Percentiles rank a stretch among this genome's conserved stretches.
phyloP scores from a whole-genome alignment of 805 yeast genomes.

The Ogataea parapolymorpha region DNA sequence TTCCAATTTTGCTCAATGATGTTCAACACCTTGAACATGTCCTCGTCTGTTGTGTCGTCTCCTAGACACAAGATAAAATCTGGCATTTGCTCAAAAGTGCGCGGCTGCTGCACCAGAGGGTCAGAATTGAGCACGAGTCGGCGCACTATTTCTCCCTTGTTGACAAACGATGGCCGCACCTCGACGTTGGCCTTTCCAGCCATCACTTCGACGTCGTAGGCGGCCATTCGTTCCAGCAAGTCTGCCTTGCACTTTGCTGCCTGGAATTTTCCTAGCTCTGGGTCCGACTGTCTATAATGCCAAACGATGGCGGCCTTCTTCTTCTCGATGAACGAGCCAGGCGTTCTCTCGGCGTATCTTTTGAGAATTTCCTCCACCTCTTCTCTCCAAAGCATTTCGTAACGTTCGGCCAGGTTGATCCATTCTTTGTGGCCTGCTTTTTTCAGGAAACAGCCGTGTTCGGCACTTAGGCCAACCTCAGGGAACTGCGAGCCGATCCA shows the following conservation, averaged over 20 bases:
- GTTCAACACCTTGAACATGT: constrained; percentile 83
- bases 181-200: constrained; percentile 95
- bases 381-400: constrained; percentile 95
- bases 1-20: constrained; percentile 56
- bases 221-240: constrained; percentile 52
- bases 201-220: constrained; percentile 91
- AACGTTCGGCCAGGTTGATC: constrained; percentile 77
- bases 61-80: constrained; percentile 90
- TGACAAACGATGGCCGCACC: constrained; percentile 92
- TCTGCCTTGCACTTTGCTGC: constrained; percentile 70
- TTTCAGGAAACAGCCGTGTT: constrained; percentile 94
- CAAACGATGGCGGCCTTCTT: constrained; percentile 95
- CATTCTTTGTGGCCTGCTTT: constrained; percentile 63
- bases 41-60: constrained; percentile 96
- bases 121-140: constrained; percentile 65
- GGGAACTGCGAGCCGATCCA: constrained; percentile 74
- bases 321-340: constrained; percentile 81
- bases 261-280: constrained; percentile 86
- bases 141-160: constrained; percentile 94
- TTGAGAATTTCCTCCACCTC: constrained; percentile 72
- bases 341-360: constrained; percentile 80
- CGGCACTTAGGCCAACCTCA: constrained; percentile 83
- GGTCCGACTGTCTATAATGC: constrained; percentile 96
- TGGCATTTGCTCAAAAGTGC: constrained; percentile 48
- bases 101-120: constrained; percentile 37